phyloP scores from a whole-genome alignment of 169 alveolate genomes.

The Toxoplasma gondii region DNA sequence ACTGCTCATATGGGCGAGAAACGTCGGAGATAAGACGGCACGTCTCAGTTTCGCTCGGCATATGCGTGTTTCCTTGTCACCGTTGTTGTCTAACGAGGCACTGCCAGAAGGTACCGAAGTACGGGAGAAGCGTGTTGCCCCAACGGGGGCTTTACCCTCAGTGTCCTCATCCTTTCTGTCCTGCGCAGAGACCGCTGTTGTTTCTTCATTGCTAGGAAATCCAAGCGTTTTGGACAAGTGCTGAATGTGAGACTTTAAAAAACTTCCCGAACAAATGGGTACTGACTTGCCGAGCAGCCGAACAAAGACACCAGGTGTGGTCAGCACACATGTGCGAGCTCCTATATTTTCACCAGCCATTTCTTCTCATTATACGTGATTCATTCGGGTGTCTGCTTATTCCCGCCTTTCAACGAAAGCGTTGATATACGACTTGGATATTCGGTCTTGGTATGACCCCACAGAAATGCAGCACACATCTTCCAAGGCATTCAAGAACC shows the following conservation, averaged over 20 bases:
- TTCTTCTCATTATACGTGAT: too few species aligned
- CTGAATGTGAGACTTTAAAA: background rate
- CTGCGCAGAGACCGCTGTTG: background rate
- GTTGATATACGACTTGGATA: too few species aligned
- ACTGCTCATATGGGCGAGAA: background rate
- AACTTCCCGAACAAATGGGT: background rate
- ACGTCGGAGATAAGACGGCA: background rate
- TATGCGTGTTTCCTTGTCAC: background rate
- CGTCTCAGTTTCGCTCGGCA: background rate
- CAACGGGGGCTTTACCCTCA: background rate
- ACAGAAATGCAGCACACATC: too few species aligned
- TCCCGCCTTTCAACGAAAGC: too few species aligned
- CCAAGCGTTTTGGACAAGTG: background rate
- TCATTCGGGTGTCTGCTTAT: too few species aligned
- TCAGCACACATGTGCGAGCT: background rate
- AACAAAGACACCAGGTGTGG: background rate
- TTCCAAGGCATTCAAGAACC: too few species aligned
- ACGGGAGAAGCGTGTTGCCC: background rate
- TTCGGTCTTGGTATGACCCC: too few species aligned
- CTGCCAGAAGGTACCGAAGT: background rate
- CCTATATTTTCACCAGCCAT: too few species aligned
- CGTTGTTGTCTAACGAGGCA: background rate
- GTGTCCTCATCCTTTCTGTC: background rate
- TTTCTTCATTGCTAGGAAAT: background rate
- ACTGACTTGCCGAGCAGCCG: background rate